Percentiles rank a stretch among this genome's conserved stretches.
phyloP scores from a whole-genome alignment of 371 early-diverging fungal genomes.

The Syncephalis plumigaleata region DNA sequence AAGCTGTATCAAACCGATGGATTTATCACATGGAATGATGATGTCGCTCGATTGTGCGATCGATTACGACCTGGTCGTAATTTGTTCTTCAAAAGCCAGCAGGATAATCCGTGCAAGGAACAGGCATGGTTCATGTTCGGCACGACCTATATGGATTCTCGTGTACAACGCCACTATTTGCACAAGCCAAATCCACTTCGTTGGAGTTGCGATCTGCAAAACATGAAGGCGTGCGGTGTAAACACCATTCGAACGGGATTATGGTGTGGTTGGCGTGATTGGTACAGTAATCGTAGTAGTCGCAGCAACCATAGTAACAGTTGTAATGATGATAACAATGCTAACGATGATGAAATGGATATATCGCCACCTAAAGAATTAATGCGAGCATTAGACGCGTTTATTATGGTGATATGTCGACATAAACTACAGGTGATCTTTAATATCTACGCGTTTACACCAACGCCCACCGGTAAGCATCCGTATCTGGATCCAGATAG shows the following conservation, averaged over 20 bases:
- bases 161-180: constrained; percentile 1
- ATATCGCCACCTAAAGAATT: background rate
- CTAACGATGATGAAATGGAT: too few relatives aligned
- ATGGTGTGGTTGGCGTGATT: background rate
- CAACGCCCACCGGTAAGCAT: background rate
- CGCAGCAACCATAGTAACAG: too few relatives aligned
- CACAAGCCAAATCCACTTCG: background rate
- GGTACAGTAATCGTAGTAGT: too few relatives aligned
- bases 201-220: background rate
- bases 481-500: background rate
- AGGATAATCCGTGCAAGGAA: background rate
- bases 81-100: too few relatives aligned
- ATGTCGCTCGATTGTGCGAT: too few relatives aligned
- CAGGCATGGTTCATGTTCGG: background rate
- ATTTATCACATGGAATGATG: too few relatives aligned
- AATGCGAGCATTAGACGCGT: background rate
- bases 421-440: background rate
- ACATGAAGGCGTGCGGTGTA: background rate
- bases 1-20: too few relatives aligned
- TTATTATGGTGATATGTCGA: background rate
- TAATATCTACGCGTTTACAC: constrained; percentile 1
- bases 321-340: too few relatives aligned
- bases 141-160: constrained; percentile 1
- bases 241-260: constrained; percentile 2
- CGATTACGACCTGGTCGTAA: too few relatives aligned